Base-by-base conservation (phyloP, 176 grass and related monocot genomes). In the Elymus sibiricus region DNA sequence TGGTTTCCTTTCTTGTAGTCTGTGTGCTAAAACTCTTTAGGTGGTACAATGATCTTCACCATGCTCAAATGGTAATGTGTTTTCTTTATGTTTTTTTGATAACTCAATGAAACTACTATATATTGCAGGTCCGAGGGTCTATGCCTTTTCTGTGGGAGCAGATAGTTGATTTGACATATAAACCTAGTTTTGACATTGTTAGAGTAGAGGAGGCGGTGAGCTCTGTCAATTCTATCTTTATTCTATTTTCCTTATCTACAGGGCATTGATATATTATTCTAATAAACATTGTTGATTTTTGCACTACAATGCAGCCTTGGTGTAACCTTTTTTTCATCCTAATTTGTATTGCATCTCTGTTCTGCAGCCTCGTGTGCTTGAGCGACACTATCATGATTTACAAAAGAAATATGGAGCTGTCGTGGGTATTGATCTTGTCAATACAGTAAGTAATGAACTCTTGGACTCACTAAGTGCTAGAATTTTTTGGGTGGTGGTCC, bases 81-180 rank as follows among this genome's bases (percentile, higher is more conserved):
- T 61, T 17, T 72, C 71, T 21, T 64, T n/a, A 42, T 19, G 11
- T 14, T 28, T 34, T 34, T 26, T 9, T 34, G 7, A 58, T 56
- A 68, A 73, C 39, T 38, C 4, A n/a, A 1, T 22, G 11, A 67
- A 59, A 47, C 22, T 76, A 32, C 35, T 81, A 12, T 82, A 27
- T 79, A 65, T 84, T 89, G 58, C 81, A 98, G 93, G 89, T 98
- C 86, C 87, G 95, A 80, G 95, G 95, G 24, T 98, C 95, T 32
- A 95, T 98, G 84, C 93, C 93, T 66, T 91, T 98, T 81, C 58
- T 98, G 28, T 98, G 95, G 95, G 91, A 95, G 71, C 95, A 98
- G 74, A 98, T 93, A 85, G 95, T 98, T 88, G 92, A 98, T 88
- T 86, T 98, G 87, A 93, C 82, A 87, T 98, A 98, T 76, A 98